These are phyloP conservation scores for Penicillium sp. DNA, from an alignment of 2,329 filamentous ascomycete species.

Conservation along the genomic window DNA sequence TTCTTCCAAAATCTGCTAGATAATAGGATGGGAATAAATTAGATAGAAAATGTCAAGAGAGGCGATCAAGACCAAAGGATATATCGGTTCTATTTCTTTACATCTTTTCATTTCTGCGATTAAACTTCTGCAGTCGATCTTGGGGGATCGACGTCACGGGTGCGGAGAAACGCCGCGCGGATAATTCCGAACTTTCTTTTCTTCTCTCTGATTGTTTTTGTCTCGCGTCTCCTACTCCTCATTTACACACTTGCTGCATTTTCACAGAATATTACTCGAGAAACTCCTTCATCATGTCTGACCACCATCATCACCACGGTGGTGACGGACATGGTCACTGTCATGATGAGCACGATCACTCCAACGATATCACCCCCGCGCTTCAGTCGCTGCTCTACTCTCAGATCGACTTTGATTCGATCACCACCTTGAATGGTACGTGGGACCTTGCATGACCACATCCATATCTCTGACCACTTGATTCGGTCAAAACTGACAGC, in stretches of 20 bases:
- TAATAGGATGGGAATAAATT: not conserved
- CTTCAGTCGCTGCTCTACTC: conserved; percentile 89
- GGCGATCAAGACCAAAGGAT: no score
- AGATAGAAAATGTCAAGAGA: no score
- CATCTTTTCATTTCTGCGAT: not conserved
- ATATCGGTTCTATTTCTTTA: not conserved
- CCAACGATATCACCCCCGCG: conserved; percentile 88
- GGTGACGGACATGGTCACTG: conserved; percentile 53
- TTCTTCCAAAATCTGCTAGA: not conserved
- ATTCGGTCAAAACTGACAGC: not conserved
- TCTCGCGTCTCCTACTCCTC: not conserved
- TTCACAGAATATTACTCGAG: not conserved
- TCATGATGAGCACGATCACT: conserved; percentile 75
- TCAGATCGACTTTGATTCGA: conserved; percentile 84
- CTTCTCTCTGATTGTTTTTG: not conserved
- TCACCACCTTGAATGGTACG: conserved; percentile 77
- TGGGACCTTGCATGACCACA: not conserved
- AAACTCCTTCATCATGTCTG: conserved; percentile 33
- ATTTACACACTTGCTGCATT: no score
- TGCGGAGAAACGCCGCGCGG: conserved; percentile 24
- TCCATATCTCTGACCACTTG: not conserved
- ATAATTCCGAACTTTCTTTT: not conserved
- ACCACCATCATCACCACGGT: conserved; percentile 44
- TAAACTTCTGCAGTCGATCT: not conserved
- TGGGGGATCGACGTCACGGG: conserved; percentile 25